A percentile compares a stretch with the other conserved stretches of the same genome.
Evolutionary conservation across 495 filamentous ascomycete genomes (phyloP).

Genomic region (Melanomma pulvis-pyrius): DNA sequence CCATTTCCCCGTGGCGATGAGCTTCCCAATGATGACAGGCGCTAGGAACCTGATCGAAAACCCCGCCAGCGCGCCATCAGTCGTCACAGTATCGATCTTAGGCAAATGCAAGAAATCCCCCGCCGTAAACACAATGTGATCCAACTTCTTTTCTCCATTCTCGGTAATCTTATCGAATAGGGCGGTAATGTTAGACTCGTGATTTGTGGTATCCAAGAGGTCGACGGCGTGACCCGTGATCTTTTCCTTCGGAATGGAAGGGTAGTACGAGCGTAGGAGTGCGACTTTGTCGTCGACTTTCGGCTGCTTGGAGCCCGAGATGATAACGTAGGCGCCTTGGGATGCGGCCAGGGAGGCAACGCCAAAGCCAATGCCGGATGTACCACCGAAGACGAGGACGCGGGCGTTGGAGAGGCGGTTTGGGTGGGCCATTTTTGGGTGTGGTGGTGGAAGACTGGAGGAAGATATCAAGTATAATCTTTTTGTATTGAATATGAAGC

Average conservation of each 20-base stretch:
- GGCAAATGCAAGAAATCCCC: conserved; percentile 50
- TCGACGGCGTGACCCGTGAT: conserved; percentile 55
- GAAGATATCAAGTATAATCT: not conserved
- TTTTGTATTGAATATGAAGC: too few species aligned
- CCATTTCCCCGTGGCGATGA: conserved; percentile 43
- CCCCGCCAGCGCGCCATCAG: conserved; percentile 26
- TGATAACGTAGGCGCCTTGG: conserved; percentile 55
- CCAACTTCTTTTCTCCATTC: conserved; percentile 44
- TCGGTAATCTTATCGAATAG: conserved; percentile 50
- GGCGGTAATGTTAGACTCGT: conserved; percentile 52
- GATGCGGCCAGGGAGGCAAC: conserved; percentile 27
- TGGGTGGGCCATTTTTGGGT: conserved; percentile 24
- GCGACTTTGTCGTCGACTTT: conserved; percentile 49
- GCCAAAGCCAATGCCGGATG: conserved; percentile 35
- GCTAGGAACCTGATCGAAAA: conserved; percentile 53
- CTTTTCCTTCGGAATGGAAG: conserved; percentile 39
- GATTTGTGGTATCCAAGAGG: conserved; percentile 47
- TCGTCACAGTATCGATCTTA: conserved; percentile 46
- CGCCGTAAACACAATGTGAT: conserved; percentile 68
- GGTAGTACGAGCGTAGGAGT: conserved; percentile 45
- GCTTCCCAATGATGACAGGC: conserved; percentile 59
- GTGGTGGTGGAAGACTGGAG: not conserved
- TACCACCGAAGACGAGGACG: conserved; percentile 37
- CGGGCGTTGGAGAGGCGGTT: conserved; percentile 24
- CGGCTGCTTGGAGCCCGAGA: conserved; percentile 55